Base-by-base conservation (phyloP, 2,329 filamentous ascomycete species). In the Fonsecaea nubica region DNA sequence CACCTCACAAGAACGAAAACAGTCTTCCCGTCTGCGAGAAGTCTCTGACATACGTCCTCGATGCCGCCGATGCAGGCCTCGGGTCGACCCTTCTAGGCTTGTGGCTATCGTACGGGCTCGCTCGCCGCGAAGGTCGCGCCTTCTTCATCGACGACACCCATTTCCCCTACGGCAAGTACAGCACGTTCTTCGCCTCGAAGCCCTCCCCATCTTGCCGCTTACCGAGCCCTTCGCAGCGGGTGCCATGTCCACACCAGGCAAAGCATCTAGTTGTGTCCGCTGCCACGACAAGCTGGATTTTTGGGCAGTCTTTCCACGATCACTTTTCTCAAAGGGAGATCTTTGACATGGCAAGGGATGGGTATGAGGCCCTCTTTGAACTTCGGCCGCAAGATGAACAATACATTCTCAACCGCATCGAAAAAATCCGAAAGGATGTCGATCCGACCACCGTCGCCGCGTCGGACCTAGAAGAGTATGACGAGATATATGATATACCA, bases 61-160 rank as follows among this genome's bases (percentile, higher is more conserved):
- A 94, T 75, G 84, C 88, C 7, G 78, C 85, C 3, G 89, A 94
- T 73, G 91, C 91, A 1, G 92, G 92, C 2, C 82, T 96, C 9
- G 92, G 92, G 5, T 88, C 87, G 70, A 88, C 90, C 1, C 78
- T 97, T 66, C 88, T 96, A 85, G 85, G 89, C 74, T 76, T 96
- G 63, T 97, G 92, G 92, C 90, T 90, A 73, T 89, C 92, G 32
- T 96, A 95, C 75, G 91, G 91, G 3, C 80, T 96, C 62, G 92
- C 92, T 1, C 83, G 89, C 75, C 85, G 88, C 66, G 90, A 96
- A 75, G 86, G 86, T 13, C 84, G 92, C 30, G 83, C 87, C 0
- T 96, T 96, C 78, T 96, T 96, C 79, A 83, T 96, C 69, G 92
- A 96, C 73, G 92, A 96, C 77, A 87, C 90, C 6, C 85, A 89